Evolutionary conservation across 2,329 filamentous ascomycete species (phyloP), one percentile per base, ranked within the genome.

Genomic region (Trichothecium roseum): DNA sequence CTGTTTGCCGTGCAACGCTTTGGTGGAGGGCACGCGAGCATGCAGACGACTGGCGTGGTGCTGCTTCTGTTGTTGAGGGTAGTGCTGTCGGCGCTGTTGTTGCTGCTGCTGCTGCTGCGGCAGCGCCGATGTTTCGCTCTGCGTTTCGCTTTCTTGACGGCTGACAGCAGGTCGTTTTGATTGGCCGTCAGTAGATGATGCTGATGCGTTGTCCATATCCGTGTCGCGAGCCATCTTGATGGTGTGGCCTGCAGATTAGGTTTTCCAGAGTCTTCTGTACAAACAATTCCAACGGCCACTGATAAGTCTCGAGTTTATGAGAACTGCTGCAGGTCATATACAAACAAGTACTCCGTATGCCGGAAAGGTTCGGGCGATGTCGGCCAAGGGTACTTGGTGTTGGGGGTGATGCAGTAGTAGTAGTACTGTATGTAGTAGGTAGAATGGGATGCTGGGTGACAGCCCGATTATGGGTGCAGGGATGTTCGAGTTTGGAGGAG

Each of bases 1-100:
- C 35, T 70, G 69, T 46, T 69, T 66, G 20, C 20, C 10, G 39
- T 52, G 49, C 32, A 72, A 52, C 18, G 53, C 63, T 49, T 74
- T 74, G 32, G 66, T 63, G 12, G 68, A 72, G 15, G 69, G 62
- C 12, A 67, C 66, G 43, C 71, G 67, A 40, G 61, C 62, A 53
- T 73, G 68, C 37, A 71, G 47, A 32, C 70, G 65, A 30, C 60
- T 59, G 40, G 54, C 53, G 46, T 57, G 56, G 36, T 55, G 57
- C 34, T 54, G 51, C 44, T 56, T 53, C 30, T 42, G 40, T n/a
- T 31, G 15, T 20, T 32, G 32, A 18, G 34, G 33, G 18, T 52
- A 54, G 32, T 46, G 50, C 30, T 49, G 49, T 33, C 55, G 53
- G 28, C 49, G 40, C 45, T 57, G 56, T 35, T 55, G 57, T 33